Evolutionary conservation across 192 early-diverging fungal genomes (phyloP).

Genomic region (Backusella sp.): DNA sequence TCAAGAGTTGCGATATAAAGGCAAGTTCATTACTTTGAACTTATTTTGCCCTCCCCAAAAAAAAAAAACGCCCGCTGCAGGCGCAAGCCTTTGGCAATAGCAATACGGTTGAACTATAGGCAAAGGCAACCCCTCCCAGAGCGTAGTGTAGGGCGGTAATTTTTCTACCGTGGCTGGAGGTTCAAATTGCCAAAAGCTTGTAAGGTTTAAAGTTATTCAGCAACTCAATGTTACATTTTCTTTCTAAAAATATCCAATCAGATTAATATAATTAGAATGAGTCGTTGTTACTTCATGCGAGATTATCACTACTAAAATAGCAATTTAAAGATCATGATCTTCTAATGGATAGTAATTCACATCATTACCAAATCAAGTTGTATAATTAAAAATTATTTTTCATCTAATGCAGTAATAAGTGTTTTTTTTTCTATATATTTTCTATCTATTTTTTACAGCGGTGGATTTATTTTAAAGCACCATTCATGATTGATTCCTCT

Average conservation of each 20-base stretch:
- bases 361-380: not conserved
- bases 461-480: not conserved
- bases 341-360: not conserved
- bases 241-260: not conserved
- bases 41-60: too few relatives aligned
- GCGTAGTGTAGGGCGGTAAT: too few relatives aligned
- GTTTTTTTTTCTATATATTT: not conserved
- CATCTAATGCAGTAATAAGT: not conserved
- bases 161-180: too few relatives aligned
- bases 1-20: too few relatives aligned
- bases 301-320: slow-evolving; percentile 23
- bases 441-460: not conserved
- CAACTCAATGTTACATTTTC: not conserved
- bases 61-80: too few relatives aligned
- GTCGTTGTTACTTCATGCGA: slow-evolving; percentile 16
- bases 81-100: too few relatives aligned
- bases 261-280: not conserved
- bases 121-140: too few relatives aligned
- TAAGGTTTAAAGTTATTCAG: not conserved
- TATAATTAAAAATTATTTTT: not conserved
- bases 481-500: not conserved
- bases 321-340: slow-evolving; percentile 7
- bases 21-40: too few relatives aligned
- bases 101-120: too few relatives aligned
- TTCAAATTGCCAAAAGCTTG: too few relatives aligned